phyloP scores from a whole-genome alignment of 2,329 filamentous ascomycete species.

The Ophiostoma piceae region DNA sequence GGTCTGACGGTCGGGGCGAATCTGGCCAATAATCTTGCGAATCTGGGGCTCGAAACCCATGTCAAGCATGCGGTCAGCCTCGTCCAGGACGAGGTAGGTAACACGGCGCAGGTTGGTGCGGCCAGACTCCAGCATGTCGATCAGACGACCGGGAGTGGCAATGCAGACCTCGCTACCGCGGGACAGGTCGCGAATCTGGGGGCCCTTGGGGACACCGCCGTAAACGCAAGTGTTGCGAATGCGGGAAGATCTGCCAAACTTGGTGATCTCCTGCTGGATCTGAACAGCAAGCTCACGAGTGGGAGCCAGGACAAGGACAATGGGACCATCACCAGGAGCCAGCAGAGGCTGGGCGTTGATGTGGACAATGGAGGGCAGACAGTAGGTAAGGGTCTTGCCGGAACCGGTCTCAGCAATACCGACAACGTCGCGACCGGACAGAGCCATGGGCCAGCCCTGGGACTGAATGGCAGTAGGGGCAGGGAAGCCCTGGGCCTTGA shows the following conservation, averaged over 20 bases:
- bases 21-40: conserved; percentile 96
- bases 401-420: conserved; percentile 99
- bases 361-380: conserved; percentile 95
- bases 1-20: conserved; percentile 95
- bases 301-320: conserved; percentile 90
- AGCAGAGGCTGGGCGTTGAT: conserved; percentile 98
- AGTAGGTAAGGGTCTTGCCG: conserved; percentile 98
- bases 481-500: conserved; percentile 95
- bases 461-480: conserved; percentile 94
- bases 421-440: conserved; percentile 95
- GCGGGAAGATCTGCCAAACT: conserved; percentile 95
- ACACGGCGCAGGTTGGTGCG: conserved; percentile 98
- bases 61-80: conserved; percentile 99
- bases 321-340: conserved; percentile 89
- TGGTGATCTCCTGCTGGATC: conserved; percentile 97
- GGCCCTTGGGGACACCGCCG: conserved; percentile 96
- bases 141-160: conserved; percentile 92
- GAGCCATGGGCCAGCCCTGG: conserved; percentile 98
- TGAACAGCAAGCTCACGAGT: conserved; percentile 97
- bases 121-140: conserved; percentile 96
- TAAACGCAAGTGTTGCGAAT: conserved; percentile 99
- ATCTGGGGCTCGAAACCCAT: conserved; percentile 99
- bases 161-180: conserved; percentile 98
- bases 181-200: conserved; percentile 90
- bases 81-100: conserved; percentile 95